These are phyloP conservation scores for Fusarium pininemorale DNA, from an alignment of 2,329 filamentous ascomycete genomes.

Conservation along the genomic window DNA sequence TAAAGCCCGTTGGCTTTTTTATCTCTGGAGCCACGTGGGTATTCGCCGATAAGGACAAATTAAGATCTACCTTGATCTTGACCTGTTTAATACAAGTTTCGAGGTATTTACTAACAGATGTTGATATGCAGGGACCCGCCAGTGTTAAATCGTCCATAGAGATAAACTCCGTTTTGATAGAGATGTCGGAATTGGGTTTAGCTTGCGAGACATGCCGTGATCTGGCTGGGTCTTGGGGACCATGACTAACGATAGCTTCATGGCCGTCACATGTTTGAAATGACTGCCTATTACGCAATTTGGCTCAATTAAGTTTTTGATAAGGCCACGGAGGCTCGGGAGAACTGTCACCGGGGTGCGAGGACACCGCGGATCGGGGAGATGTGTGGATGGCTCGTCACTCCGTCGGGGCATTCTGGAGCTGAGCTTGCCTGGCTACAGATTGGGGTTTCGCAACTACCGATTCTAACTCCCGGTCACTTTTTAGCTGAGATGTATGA, in stretches of 20 bases:
- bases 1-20: background rate
- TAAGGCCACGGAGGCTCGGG: background rate
- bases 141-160: background rate
- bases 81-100: fast-evolving
- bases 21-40: background rate
- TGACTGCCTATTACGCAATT: background rate
- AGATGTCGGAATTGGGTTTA: background rate
- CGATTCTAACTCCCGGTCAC: background rate
- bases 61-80: background rate
- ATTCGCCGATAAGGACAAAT: background rate
- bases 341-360: background rate
- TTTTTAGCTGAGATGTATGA: too few species aligned
- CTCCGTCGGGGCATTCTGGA: background rate
- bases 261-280: background rate
- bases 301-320: background rate
- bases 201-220: background rate
- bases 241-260: background rate
- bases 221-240: background rate
- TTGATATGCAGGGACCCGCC: background rate
- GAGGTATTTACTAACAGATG: background rate
- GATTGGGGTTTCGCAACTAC: background rate
- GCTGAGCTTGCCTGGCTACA: fast-evolving
- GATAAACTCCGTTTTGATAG: background rate
- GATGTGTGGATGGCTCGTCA: background rate
- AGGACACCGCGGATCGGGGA: background rate